Base-by-base conservation (phyloP, 2,329 filamentous ascomycete species). In the Myotisia sp. region DNA sequence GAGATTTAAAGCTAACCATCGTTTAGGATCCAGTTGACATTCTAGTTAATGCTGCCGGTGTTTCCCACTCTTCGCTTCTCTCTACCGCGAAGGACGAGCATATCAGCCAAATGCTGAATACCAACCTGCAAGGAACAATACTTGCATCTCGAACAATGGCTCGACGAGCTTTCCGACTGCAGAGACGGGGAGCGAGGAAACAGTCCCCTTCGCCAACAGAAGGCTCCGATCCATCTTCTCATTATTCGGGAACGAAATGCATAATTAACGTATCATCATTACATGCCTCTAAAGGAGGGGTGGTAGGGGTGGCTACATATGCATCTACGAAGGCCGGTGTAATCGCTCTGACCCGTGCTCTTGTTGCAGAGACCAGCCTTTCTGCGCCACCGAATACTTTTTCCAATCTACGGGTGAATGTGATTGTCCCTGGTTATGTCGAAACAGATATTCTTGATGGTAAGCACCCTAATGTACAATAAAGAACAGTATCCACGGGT, bases 211-310 rank as follows among this genome's bases (percentile, higher is more conserved):
- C 5, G 17, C 10, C 8, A 28, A 32, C 14, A 16, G 2, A 60
- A 65, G 34, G 68, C 71, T 2, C 68, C 74, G 12, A 74, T 80
- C 5, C 3, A 10, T 9, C 39, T 6, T n/a, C n/a, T n/a, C n/a
- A n/a, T n/a, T 22, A 32, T 8, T 22, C 18, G 1, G 61, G 67
- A 33, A 74, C 77, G 1, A 73, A 80, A 36, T 81, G 74, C 48
- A 85, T 92, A 41, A 76, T 92, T 54, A 92, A 92, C 49, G 62
- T 93, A 14, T 76, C 80, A 1, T 87, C 80, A 30, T 60, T 92
- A 19, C 67, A 92, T 29, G 84, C 75, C 0, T 50, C 67, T 1
- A 76, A 76, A 38, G 78, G 75, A 1, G 79, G 77, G 1, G 63
- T 63, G 2, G 20, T 24, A 16, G 85, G 85, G 5, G 75, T 78